Evolutionary conservation across 768 basidiomycete genomes (phyloP).

Genomic region (Chalciporus pseudorubinellus): DNA sequence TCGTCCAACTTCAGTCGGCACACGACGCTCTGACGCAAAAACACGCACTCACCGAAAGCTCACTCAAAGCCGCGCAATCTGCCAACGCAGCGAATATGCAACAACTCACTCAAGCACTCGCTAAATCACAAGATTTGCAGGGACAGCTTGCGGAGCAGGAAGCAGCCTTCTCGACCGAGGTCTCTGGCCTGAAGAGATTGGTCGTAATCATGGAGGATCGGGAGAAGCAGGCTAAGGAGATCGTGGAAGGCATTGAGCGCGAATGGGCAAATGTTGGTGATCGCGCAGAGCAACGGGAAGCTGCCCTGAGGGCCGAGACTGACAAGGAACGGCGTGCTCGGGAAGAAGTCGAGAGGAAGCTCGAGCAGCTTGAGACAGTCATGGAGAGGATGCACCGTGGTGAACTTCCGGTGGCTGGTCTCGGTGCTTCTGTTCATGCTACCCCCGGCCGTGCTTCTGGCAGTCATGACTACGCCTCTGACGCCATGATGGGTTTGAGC

Average conservation of each 20-base stretch:
- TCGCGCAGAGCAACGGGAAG: constrained; percentile 65
- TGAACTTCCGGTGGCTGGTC: constrained; percentile 59
- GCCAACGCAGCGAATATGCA: constrained; percentile 68
- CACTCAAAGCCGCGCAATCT: constrained; percentile 71
- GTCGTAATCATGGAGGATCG: constrained; percentile 85
- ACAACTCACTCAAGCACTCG: constrained; percentile 74
- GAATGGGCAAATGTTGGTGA: constrained; percentile 79
- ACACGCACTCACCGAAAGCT: constrained; percentile 61
- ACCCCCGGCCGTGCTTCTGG: constrained; percentile 44
- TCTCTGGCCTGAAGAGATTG: constrained; percentile 67
- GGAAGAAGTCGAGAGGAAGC: constrained; percentile 67
- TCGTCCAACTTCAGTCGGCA: constrained; percentile 70
- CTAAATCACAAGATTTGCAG: constrained; percentile 70
- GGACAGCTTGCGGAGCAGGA: constrained; percentile 84
- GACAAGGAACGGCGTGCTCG: constrained; percentile 68
- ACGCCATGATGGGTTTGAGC: constrained; percentile 69
- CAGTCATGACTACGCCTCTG: constrained; percentile 41
- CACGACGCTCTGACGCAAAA: constrained; percentile 72
- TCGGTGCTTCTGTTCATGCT: constrained; percentile 35
- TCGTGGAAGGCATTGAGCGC: constrained; percentile 78
- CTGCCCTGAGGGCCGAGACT: constrained; percentile 62
- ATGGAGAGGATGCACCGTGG: constrained; percentile 69
- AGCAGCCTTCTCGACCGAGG: constrained; percentile 76
- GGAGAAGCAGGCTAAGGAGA: constrained; percentile 78
- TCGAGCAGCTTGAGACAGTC: constrained; percentile 72